Conservation (phyloP, 768 basidiomycete genomes). For the Crassisporium funariophilum region DNA sequence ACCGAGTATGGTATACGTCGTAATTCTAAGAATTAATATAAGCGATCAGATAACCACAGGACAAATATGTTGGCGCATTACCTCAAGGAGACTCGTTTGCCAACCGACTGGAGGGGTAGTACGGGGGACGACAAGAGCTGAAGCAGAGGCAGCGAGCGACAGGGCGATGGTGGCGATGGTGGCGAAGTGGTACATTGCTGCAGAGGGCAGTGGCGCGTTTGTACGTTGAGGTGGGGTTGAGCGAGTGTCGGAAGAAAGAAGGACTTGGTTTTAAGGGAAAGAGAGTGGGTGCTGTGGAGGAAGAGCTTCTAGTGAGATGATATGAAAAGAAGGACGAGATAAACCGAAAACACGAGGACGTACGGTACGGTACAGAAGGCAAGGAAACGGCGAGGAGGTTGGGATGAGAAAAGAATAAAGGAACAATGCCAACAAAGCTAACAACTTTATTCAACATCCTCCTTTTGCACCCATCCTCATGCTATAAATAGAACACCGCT, state of each 20-base stretch:
- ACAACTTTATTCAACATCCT: slow-evolving; percentile 19
- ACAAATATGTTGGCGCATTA: slow-evolving; percentile 12
- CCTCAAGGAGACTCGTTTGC: slow-evolving; percentile 48
- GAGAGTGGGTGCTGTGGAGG: slow-evolving; percentile 15
- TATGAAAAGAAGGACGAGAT: slow-evolving; percentile 30
- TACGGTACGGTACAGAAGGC: slow-evolving; percentile 33
- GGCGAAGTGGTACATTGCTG: slow-evolving; percentile 37
- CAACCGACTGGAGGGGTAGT: slow-evolving; percentile 44
- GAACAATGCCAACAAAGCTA: slow-evolving; percentile 17
- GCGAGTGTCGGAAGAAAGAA: slow-evolving; percentile 31
- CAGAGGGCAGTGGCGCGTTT: too few species aligned
- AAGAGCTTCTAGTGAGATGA: slow-evolving; percentile 29
- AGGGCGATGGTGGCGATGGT: slow-evolving; percentile 44
- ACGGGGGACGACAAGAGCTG: slow-evolving; percentile 43
- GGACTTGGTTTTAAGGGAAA: slow-evolving; percentile 28
- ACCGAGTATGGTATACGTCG: slow-evolving; percentile 59
- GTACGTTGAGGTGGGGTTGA: slow-evolving; percentile 14
- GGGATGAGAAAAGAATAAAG: slow-evolving; percentile 20
- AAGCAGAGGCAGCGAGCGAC: slow-evolving; percentile 43
- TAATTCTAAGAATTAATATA: slow-evolving; percentile 42
- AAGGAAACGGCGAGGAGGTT: slow-evolving; percentile 22
- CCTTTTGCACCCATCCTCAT: too few species aligned
- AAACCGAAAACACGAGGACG: slow-evolving; percentile 35
- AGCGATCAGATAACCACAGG: slow-evolving; percentile 6
- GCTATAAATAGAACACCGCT: slow-evolving; percentile 17